Evolutionary conservation across 1,284 basidiomycete genomes (phyloP).

Genomic region (Sporisorium exsertum): DNA sequence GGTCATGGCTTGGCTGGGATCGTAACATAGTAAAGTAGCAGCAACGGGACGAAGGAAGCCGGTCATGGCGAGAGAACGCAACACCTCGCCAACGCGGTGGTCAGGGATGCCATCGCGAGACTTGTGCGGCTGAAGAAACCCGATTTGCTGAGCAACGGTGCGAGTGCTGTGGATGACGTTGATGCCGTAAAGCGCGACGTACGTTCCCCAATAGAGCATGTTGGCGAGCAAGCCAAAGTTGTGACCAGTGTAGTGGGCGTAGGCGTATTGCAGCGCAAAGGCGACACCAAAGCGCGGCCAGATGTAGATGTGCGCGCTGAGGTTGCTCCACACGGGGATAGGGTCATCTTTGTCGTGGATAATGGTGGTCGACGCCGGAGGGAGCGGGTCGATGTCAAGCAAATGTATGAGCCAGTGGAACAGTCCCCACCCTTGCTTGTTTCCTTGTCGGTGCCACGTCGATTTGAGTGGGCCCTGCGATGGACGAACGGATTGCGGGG

Average conservation of each 20-base stretch:
- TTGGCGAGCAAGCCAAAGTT: conserved; percentile 44
- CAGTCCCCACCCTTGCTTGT: conserved; percentile 9
- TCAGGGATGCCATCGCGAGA: conserved; percentile 56
- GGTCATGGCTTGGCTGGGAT: conserved; percentile 23
- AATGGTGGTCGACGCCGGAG: conserved; percentile 10
- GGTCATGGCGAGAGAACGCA: conserved; percentile 33
- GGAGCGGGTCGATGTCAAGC: conserved; percentile 24
- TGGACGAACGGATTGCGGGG: conserved; percentile 20
- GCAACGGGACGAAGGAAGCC: conserved; percentile 48
- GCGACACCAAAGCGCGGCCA: conserved; percentile 32
- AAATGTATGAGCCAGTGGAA: conserved; percentile 22
- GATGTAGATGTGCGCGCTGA: conserved; percentile 32
- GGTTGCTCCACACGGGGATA: conserved; percentile 38
- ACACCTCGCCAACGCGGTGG: conserved; percentile 23
- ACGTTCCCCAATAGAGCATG: conserved; percentile 32
- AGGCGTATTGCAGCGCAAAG: conserved; percentile 35
- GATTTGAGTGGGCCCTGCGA: conserved; percentile 33
- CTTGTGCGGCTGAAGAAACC: conserved; percentile 51
- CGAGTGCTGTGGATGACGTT: conserved; percentile 31
- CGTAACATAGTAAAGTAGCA: conserved; percentile 45
- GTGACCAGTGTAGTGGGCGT: conserved; percentile 35
- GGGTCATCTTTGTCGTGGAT: conserved; percentile 13
- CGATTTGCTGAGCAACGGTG: conserved; percentile 27
- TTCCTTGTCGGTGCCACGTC: conserved; percentile 19
- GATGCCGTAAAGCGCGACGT: conserved; percentile 37